A percentile compares a stretch with the other conserved stretches of the same genome.
phyloP scores from a whole-genome alignment of 805 yeast genomes.

The Tetrapisispora taiwanensis region DNA sequence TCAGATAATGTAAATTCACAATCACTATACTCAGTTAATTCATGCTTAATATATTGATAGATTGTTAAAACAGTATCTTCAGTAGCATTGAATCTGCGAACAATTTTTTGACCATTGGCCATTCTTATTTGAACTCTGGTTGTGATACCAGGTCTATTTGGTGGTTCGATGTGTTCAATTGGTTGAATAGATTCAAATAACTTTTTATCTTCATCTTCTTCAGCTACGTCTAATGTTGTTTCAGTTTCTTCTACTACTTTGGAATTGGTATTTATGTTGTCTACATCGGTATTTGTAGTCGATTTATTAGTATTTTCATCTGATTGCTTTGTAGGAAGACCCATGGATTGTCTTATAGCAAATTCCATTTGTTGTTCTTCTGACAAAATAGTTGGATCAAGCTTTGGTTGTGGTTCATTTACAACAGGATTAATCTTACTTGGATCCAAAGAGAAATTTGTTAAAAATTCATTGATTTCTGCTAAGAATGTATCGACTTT shows the following conservation, averaged over 20 bases:
- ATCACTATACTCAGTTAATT: conserved; percentile 34
- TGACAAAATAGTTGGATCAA: conserved; percentile 56
- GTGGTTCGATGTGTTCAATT: conserved; percentile 52
- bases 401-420: conserved; percentile 41
- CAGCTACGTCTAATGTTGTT: not conserved
- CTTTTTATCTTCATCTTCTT: conserved; percentile 14
- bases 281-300: too few species aligned
- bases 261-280: too few species aligned
- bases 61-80: conserved; percentile 49
- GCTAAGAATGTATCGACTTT: conserved; percentile 47
- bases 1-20: conserved; percentile 46
- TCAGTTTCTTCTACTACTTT: too few species aligned
- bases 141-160: conserved; percentile 38
- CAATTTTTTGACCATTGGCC: conserved; percentile 75
- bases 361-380: conserved; percentile 78
- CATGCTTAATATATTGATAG: conserved; percentile 57
- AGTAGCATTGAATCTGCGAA: conserved; percentile 50
- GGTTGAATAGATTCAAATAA: conserved; percentile 43
- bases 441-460: conserved; percentile 53
- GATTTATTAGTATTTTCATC: not conserved
- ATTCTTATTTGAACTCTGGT: conserved; percentile 83
- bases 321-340: conserved; percentile 23
- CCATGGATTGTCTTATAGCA: conserved; percentile 61
- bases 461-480: conserved; percentile 62
- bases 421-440: conserved; percentile 56